Conservation (phyloP, 805 yeast species). For the Saturnispora zaruensis region DNA sequence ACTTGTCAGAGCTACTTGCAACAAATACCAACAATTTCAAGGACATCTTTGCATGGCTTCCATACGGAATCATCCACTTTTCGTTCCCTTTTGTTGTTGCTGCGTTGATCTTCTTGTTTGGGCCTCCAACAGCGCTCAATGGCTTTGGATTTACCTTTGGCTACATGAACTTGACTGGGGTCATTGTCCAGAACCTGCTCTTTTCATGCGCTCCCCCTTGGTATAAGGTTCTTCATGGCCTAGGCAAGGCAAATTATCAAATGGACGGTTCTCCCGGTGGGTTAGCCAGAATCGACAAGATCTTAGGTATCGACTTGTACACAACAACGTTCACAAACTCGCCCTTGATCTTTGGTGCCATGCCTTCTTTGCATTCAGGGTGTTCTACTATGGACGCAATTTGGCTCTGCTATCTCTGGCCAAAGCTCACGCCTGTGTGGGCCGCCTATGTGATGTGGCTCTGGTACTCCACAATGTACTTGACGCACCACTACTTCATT, state of each 20-base stretch:
- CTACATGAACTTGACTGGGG: slow-evolving; percentile 85
- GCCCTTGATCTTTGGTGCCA: slow-evolving; percentile 82
- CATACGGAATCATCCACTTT: slow-evolving; percentile 87
- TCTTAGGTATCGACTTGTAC: slow-evolving; percentile 76
- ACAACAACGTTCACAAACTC: slow-evolving; percentile 75
- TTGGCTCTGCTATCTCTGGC: slow-evolving; percentile 77
- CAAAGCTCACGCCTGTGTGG: slow-evolving; percentile 56
- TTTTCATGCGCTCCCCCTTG: slow-evolving; percentile 98
- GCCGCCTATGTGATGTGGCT: slow-evolving; percentile 79
- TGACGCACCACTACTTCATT: slow-evolving; percentile 92
- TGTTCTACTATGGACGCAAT: slow-evolving; percentile 91
- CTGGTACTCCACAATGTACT: slow-evolving; percentile 98
- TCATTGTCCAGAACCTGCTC: slow-evolving; percentile 57
- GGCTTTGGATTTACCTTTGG: slow-evolving; percentile 92
- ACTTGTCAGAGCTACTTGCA: slow-evolving; percentile 77
- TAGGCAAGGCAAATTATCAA: slow-evolving; percentile 81
- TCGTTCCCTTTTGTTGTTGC: slow-evolving; percentile 88
- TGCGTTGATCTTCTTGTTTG: slow-evolving; percentile 68
- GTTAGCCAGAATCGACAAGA: slow-evolving; percentile 70
- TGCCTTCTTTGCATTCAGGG: slow-evolving; percentile 81
- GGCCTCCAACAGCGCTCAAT: slow-evolving; percentile 80
- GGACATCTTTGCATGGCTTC: slow-evolving; percentile 88
- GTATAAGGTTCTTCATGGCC: slow-evolving; percentile 80
- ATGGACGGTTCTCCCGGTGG: slow-evolving; percentile 98
- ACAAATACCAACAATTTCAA: slow-evolving; percentile 55